phyloP scores from a whole-genome alignment of 495 filamentous ascomycete species.

The Cudoniella acicularis region DNA sequence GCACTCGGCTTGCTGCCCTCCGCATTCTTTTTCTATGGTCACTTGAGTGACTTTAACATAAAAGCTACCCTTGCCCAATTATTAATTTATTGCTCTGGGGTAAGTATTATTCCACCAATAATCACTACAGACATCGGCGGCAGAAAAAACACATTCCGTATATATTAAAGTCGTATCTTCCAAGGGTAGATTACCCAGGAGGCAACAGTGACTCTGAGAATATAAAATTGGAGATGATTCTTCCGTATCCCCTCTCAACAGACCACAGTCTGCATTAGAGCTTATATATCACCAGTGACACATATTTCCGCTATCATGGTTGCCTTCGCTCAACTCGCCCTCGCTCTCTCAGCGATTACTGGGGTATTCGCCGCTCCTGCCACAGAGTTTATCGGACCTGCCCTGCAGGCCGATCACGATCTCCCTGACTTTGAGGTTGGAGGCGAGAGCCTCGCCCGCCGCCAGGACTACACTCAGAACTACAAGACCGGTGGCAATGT shows the following conservation, averaged over 20 bases:
- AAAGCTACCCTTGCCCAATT: background rate
- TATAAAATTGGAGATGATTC: background rate
- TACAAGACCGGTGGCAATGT: slow-evolving; percentile 35
- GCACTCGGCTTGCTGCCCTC: background rate
- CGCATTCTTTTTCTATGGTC: background rate
- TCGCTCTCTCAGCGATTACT: slow-evolving; percentile 23
- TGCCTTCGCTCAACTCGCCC: slow-evolving; percentile 20
- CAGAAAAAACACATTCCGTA: background rate
- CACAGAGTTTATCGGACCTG: slow-evolving; percentile 5
- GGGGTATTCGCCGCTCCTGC: slow-evolving; percentile 23
- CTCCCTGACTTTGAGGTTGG: slow-evolving; percentile 30
- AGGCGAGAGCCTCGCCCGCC: slow-evolving; percentile 25
- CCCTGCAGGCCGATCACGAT: slow-evolving; percentile 6
- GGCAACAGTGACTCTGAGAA: background rate
- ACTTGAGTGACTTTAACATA: background rate
- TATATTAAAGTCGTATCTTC: background rate
- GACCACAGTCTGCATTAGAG: background rate
- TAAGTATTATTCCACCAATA: background rate
- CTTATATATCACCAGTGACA: background rate
- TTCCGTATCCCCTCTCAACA: background rate
- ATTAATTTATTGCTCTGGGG: background rate
- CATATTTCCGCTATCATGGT: slow-evolving; percentile 22
- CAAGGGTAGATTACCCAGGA: background rate
- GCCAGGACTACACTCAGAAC: slow-evolving; percentile 37
- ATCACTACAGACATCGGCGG: background rate